These are phyloP conservation scores for Acorus calamus DNA, from an alignment of 106 monocot species.

Conservation along the genomic window DNA sequence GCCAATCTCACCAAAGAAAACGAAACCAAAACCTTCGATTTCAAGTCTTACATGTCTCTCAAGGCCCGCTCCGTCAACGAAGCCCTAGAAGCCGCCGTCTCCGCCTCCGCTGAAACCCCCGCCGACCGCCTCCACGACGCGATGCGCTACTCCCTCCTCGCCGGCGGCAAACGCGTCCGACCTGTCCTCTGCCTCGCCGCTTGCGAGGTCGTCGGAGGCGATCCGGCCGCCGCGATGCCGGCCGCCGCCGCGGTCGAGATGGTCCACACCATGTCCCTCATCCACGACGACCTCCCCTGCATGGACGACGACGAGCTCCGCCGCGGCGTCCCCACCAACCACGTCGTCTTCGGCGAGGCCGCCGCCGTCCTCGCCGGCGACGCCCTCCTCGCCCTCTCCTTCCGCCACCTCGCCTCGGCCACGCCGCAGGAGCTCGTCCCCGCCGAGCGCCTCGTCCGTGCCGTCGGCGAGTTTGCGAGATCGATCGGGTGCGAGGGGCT, in stretches of 20 bases:
- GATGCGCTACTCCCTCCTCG: conserved; percentile 68
- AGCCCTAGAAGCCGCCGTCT: conserved; percentile 34
- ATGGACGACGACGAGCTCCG: conserved; percentile 71
- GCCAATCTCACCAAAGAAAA: not conserved
- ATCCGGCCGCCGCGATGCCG: conserved; percentile 22
- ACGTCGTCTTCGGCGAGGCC: conserved; percentile 47
- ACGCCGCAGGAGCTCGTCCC: not conserved
- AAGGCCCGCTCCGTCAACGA: conserved; percentile 35
- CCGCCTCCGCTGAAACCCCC: not conserved
- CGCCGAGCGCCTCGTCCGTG: conserved; percentile 23
- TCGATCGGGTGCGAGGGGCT: conserved; percentile 37
- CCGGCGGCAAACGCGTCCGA: conserved; percentile 58
- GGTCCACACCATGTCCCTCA: conserved; percentile 72
- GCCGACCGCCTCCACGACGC: conserved; percentile 46
- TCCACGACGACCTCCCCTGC: conserved; percentile 72
- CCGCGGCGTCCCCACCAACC: conserved; percentile 48
- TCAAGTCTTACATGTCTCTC: conserved; percentile 39
- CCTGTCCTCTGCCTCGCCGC: conserved; percentile 52
- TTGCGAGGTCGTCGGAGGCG: conserved; percentile 43
- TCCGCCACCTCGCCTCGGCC: conserved; percentile 21
- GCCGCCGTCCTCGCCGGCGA: conserved; percentile 66
- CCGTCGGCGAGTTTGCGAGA: conserved; percentile 27
- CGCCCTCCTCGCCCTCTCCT: conserved; percentile 53
- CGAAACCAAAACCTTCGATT: conserved; percentile 25
- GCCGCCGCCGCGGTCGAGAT: conserved; percentile 48